A percentile compares a stretch with the other conserved stretches of the same genome.
phyloP scores from a whole-genome alignment of 345 rosid species.

The Sisymbrium altissimum region DNA sequence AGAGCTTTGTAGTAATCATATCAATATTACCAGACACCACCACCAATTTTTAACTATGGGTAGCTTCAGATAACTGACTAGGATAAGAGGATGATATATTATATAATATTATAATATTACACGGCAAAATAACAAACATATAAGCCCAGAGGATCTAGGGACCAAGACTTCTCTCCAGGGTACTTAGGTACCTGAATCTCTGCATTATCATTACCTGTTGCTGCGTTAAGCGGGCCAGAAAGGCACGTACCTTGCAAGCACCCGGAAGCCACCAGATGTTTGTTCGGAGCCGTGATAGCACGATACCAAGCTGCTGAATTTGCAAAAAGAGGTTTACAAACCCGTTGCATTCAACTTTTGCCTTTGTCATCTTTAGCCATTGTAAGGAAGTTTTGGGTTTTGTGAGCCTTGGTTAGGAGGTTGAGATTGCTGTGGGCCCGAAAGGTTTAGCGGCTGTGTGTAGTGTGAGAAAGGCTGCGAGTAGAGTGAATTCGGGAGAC shows the following conservation, averaged over 20 bases:
- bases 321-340: constrained; percentile 50
- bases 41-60: constrained; percentile 20
- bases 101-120: constrained; percentile 17
- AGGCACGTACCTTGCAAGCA: constrained; percentile 38
- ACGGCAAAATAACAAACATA: constrained; percentile 12
- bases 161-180: constrained; percentile 25
- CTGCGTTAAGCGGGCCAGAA: constrained; percentile 27
- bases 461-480: constrained; percentile 89
- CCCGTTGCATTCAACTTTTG: constrained; percentile 35
- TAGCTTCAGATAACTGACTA: constrained; percentile 15
- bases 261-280: constrained; percentile 31
- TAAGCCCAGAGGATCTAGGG: constrained; percentile 28
- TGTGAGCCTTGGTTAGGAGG: constrained; percentile 79
- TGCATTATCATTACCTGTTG: constrained; percentile 25
- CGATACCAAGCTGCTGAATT: constrained; percentile 69
- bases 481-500: constrained; percentile 85
- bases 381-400: constrained; percentile 76
- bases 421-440: constrained; percentile 64
- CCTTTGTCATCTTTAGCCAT: constrained; percentile 54
- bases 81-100: neutral
- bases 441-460: constrained; percentile 70
- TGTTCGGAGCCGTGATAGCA: constrained; percentile 59
- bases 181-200: constrained; percentile 30
- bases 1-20: constrained; percentile 5
- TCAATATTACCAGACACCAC: constrained; percentile 16